Conservation (phyloP, 1,284 basidiomycete genomes). For the Pseudozyma tsukubaensis region DNA sequence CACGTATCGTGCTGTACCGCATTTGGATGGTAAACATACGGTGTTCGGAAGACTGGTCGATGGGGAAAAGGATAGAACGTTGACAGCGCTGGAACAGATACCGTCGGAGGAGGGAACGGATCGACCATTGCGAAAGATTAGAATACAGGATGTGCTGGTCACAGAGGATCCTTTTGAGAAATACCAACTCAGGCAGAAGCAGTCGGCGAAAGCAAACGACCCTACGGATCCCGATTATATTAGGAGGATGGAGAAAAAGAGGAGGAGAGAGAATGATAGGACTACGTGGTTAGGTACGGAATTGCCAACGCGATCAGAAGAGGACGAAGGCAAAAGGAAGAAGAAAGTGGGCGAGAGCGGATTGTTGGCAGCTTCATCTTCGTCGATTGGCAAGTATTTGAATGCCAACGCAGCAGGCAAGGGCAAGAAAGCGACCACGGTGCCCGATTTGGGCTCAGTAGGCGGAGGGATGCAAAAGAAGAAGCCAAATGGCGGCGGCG, state of each 20-base stretch:
- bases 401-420: background rate
- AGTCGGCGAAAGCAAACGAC: constrained; percentile 36
- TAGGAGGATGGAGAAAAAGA: constrained; percentile 53
- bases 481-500: constrained; percentile 18
- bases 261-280: constrained; percentile 58
- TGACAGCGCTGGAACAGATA: constrained; percentile 84
- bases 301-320: constrained; percentile 1
- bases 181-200: constrained; percentile 46
- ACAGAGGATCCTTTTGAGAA: constrained; percentile 62
- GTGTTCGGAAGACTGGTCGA: constrained; percentile 94
- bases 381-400: constrained; percentile 43
- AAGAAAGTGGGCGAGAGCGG: background rate
- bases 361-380: constrained; percentile 6
- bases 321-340: background rate
- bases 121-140: constrained; percentile 83
- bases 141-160: constrained; percentile 69
- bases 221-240: constrained; percentile 46
- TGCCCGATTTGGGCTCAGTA: background rate
- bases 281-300: constrained; percentile 64
- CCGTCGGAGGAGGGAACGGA: constrained; percentile 86
- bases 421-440: background rate
- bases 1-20: constrained; percentile 74
- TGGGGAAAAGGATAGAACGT: constrained; percentile 80
- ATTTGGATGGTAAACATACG: constrained; percentile 82
- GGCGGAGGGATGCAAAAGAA: constrained; percentile 11